Evolutionary conservation across 306 rosid species (phyloP).

Genomic region (Prunus mume): DNA sequence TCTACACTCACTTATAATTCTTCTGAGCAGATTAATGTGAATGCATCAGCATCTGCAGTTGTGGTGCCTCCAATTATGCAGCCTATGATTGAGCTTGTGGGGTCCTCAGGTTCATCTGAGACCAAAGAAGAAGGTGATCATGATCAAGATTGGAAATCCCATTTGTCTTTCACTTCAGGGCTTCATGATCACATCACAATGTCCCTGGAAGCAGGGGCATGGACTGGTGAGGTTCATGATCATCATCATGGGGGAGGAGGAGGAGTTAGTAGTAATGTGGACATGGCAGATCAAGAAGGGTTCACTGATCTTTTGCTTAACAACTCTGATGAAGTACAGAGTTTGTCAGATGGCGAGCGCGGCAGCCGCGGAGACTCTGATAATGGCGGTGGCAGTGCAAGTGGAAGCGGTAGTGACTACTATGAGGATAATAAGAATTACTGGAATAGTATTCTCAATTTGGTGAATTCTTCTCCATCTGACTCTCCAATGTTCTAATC

Average conservation of each 20-base stretch:
- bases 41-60: not conserved
- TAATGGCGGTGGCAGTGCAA: conserved; percentile 27
- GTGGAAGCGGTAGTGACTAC: conserved; percentile 41
- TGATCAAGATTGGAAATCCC: conserved; percentile 6
- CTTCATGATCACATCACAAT: conserved; percentile 49
- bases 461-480: conserved; percentile 89
- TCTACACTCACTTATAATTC: conserved; percentile 65
- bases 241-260: too few species aligned
- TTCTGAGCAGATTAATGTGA: conserved; percentile 35
- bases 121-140: conserved; percentile 9
- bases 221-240: conserved; percentile 22
- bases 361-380: conserved; percentile 55
- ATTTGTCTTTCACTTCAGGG: conserved; percentile 37
- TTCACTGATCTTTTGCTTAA: conserved; percentile 85
- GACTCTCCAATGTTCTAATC: conserved; percentile 69
- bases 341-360: conserved; percentile 60
- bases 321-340: conserved; percentile 49
- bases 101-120: not conserved
- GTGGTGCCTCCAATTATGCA: conserved; percentile 35
- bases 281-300: conserved; percentile 56
- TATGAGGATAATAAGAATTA: conserved; percentile 88
- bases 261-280: not conserved
- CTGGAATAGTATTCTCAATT: conserved; percentile 90
- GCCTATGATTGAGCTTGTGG: not conserved
- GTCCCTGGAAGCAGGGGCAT: conserved; percentile 51